Percentiles rank a stretch among this genome's conserved stretches.
Evolutionary conservation across 768 basidiomycete genomes (phyloP).

Genomic region (Galerina marginata): DNA sequence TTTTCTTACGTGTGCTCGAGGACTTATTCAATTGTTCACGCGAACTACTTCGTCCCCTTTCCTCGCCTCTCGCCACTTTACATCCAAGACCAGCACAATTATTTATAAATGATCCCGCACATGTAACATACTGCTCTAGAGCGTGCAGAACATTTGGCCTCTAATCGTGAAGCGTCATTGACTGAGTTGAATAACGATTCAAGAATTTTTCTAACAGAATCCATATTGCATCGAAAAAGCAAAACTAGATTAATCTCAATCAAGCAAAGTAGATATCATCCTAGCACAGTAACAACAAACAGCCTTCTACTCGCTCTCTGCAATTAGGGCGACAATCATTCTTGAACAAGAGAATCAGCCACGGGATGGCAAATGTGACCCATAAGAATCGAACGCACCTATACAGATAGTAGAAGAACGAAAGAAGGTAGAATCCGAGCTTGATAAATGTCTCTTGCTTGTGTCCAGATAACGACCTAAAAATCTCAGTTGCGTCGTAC

Average conservation of each 20-base stretch:
- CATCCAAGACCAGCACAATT: too few species aligned
- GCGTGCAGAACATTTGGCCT: too few species aligned
- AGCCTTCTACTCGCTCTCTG: constrained; percentile 65
- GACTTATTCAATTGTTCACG: too few species aligned
- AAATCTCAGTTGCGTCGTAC: constrained; percentile 99
- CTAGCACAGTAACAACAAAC: not conserved
- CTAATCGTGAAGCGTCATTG: not conserved
- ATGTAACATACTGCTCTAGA: too few species aligned
- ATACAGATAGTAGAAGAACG: constrained; percentile 92
- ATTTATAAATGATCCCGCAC: too few species aligned
- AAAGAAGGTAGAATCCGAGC: constrained; percentile 90
- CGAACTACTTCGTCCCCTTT: too few species aligned
- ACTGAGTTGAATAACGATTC: not conserved
- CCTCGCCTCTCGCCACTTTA: too few species aligned
- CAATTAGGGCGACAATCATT: constrained; percentile 88
- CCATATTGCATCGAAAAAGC: not conserved
- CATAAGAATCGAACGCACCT: constrained; percentile 55
- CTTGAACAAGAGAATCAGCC: constrained; percentile 38
- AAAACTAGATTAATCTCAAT: constrained; percentile 18
- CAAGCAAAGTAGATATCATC: not conserved
- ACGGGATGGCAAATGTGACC: not conserved
- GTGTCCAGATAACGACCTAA: constrained; percentile 90
- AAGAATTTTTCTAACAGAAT: not conserved
- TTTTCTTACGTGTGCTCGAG: not conserved
- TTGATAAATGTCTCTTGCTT: constrained; percentile 98